Evolutionary conservation across 148 eudicot species (phyloP).

Genomic region (Rhododendron vialii): DNA sequence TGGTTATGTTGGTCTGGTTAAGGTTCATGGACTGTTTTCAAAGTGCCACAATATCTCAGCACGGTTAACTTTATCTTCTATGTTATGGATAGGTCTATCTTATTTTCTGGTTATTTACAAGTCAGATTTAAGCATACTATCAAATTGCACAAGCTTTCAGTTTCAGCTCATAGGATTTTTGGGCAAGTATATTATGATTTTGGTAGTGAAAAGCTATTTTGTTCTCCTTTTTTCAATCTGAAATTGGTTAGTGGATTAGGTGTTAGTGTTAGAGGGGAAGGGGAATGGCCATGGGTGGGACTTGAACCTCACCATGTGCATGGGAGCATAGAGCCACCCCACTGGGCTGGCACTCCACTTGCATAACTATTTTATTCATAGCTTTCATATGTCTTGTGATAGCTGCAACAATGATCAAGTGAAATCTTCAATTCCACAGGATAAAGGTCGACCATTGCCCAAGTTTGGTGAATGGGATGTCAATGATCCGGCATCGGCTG

Average conservation of each 20-base stretch:
- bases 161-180: neutral
- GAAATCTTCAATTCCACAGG: slow-evolving; percentile 16
- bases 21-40: neutral
- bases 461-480: slow-evolving; percentile 40
- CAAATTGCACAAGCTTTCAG: neutral
- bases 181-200: neutral
- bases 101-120: neutral
- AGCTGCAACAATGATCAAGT: slow-evolving; percentile 2
- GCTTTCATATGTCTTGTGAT: slow-evolving; percentile 1
- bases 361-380: neutral
- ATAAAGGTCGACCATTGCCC: slow-evolving; percentile 28
- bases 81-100: neutral
- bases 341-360: neutral
- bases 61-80: neutral
- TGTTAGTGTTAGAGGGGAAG: neutral
- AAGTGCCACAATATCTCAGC: neutral
- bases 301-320: neutral
- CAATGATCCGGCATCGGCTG: slow-evolving; percentile 37
- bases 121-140: neutral
- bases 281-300: neutral
- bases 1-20: neutral
- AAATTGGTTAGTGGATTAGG: neutral
- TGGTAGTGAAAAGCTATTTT: too few relatives aligned
- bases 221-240: neutral
- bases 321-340: neutral